Conservation (phyloP, 2,329 filamentous ascomycete genomes). For the Tolypocladium inflatum region DNA sequence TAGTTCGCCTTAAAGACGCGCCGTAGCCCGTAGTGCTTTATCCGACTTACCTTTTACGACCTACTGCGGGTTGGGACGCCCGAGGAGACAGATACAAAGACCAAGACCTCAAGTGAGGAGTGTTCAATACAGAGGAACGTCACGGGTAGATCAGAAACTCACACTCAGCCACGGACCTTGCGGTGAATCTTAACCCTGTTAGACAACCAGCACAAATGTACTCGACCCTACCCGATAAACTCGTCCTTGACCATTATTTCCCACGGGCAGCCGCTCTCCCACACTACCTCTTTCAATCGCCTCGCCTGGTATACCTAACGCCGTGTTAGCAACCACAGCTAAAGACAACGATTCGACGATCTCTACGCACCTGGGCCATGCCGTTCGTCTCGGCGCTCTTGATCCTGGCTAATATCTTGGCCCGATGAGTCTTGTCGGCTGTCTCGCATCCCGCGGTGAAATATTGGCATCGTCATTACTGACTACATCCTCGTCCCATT, state of each 20-base stretch:
- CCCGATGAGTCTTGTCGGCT: slow-evolving; percentile 41
- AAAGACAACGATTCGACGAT: background rate
- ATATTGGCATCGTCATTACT: slow-evolving; percentile 63
- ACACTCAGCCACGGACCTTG: too few relatives aligned
- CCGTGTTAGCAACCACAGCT: background rate
- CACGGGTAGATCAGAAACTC: too few relatives aligned
- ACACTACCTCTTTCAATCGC: slow-evolving; percentile 57
- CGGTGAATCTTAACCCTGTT: too few relatives aligned
- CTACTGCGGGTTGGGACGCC: too few relatives aligned
- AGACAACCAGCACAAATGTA: too few relatives aligned
- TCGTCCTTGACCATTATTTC: slow-evolving; percentile 57
- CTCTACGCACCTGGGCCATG: slow-evolving; percentile 57
- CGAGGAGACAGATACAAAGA: too few relatives aligned
- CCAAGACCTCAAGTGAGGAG: too few relatives aligned
- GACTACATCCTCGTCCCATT: slow-evolving; percentile 59
- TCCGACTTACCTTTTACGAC: too few relatives aligned
- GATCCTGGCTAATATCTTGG: slow-evolving; percentile 56
- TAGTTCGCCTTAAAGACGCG: too few relatives aligned
- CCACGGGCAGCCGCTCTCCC: slow-evolving; percentile 60
- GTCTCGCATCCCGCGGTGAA: slow-evolving; percentile 77
- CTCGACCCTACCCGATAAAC: slow-evolving; percentile 59
- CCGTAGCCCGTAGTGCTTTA: too few relatives aligned
- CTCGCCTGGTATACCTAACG: slow-evolving; percentile 48
- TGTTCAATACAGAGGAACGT: too few relatives aligned
- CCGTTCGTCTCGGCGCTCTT: slow-evolving; percentile 61